Base-by-base conservation (phyloP, 139 green algal genomes). In the Micractinium conductrix region DNA sequence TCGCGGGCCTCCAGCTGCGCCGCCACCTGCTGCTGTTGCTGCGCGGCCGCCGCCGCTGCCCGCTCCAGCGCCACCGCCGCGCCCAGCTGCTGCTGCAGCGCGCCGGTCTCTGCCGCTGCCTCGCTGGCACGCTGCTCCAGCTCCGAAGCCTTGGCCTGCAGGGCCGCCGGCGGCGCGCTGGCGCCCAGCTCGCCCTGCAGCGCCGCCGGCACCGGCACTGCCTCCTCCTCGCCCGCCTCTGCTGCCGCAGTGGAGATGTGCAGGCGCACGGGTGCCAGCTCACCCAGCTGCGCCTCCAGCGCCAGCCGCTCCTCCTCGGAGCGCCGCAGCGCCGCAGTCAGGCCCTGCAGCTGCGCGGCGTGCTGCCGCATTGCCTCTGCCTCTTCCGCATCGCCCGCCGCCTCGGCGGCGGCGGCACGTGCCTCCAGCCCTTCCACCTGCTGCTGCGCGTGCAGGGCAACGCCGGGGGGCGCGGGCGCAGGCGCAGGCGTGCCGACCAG, bases 201-300 rank as follows among this genome's bases (percentile, higher is more conserved):
- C 30, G 55, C 40, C n/a, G 53, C 26, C 10, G 74, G 74, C 50
- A 72, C 55, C 26, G 26, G 5, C 38, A 60, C 71, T 10, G 43
- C 37, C 71, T 78, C 17, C 7, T 78, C 48, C 4, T 16, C 45
- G n/a, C 40, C 28, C 26, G 44, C n/a, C n/a, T 28, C 44, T 21
- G 43, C 45, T 21, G 60, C 55, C 21, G 28, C 72, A 12, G 0
- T 7, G 26, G 50, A 7, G 37, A 74, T 50, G 50, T 85, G 82
- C 50, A 84, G 81, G 24, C 70, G 63, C 63, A 84, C 62, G 1
- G 82, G 42, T 42, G 74, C 55, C 62, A 88, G 67, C 60, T 83
- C 75, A 2, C 40, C 35, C 35, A 84, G 74, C 44, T 70, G 75
- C 17, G 4, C n/a, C 12, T 4, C 22, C 65, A 86, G 45, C 9